Conservation (phyloP, 1,139 yeast species). For the Pichia sp. region DNA sequence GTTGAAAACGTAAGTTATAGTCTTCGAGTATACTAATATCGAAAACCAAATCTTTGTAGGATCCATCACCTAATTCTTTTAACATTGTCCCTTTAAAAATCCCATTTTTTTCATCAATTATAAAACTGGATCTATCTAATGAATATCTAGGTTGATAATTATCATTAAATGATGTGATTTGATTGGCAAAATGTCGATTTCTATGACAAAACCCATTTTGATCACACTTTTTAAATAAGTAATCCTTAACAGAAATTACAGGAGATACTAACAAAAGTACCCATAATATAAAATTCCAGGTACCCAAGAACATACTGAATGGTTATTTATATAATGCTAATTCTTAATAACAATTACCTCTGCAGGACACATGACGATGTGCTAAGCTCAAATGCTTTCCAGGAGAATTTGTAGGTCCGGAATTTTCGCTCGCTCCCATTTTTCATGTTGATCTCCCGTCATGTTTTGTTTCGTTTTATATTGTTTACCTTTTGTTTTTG, state of each 20-base stretch:
- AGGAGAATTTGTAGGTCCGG: no score
- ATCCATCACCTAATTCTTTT: conserved; percentile 35
- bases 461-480: background rate
- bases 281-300: background rate
- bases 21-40: conserved; percentile 49
- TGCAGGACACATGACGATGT: no score
- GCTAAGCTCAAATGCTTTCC: no score
- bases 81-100: conserved; percentile 39
- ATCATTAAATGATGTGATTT: conserved; percentile 32
- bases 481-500: background rate
- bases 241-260: conserved; percentile 51
- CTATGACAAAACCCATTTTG: conserved; percentile 83
- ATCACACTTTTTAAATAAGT: conserved; percentile 72
- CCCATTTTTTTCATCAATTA: conserved; percentile 28
- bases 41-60: conserved; percentile 44
- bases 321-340: no score
- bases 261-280: conserved; percentile 8
- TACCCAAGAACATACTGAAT: background rate
- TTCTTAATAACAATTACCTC: no score
- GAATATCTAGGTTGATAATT: conserved; percentile 45
- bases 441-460: background rate
- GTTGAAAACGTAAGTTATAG: conserved; percentile 49
- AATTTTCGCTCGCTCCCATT: background rate
- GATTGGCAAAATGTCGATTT: conserved; percentile 63
- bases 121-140: conserved; percentile 40